Evolutionary conservation across 805 yeast genomes (phyloP), one percentile per base, ranked within the genome.

Genomic region (Metschnikowia borealis): DNA sequence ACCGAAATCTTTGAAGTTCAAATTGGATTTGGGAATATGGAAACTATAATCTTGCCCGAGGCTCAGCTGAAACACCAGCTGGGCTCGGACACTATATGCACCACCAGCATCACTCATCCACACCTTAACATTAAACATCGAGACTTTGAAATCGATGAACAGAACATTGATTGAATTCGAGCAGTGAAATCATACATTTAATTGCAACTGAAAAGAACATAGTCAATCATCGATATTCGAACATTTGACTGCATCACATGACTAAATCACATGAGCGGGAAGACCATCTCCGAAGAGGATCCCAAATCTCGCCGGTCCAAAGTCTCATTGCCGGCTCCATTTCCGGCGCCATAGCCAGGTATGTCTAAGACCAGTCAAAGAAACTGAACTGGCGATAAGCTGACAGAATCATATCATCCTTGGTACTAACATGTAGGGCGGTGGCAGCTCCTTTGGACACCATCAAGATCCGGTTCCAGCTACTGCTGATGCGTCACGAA

Each of bases 401-500:
- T 6, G 10, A 3, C n/a, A 2, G 1, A 21, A 8, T 14, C 32
- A 3, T 35, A 36, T n/a, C 20, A 6, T 6, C 13, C 8, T 11
- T 7, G 47, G 11, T 11, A 63, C 68, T 65, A 60, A 65, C 66
- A 14, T 26, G 5, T 35, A 79, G 89, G 50, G 79, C 81, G 47
- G 65, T 80, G 20, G 78, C 85, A 1, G 91, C 96, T 1, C 96
- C 96, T 3, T 67, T 89, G 38, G 96, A 88, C 58, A 84, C 87
- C 13, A 64, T 88, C 47, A 89, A 89, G 65, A 87, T 88, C 55
- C 71, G 95, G 47, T 70, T 86, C 35, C 96, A 88, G 62, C 69
- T 88, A 2, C 83, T 79, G 52, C 68, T 71, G 54, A 15, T 50
- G n/a, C 47, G 46, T 14, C 35, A 50, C 6, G 47, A 45, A 38